Percentiles rank a stretch among this genome's conserved stretches.
Conservation (phyloP, 768 basidiomycete species). For the Boletus sp. region DNA sequence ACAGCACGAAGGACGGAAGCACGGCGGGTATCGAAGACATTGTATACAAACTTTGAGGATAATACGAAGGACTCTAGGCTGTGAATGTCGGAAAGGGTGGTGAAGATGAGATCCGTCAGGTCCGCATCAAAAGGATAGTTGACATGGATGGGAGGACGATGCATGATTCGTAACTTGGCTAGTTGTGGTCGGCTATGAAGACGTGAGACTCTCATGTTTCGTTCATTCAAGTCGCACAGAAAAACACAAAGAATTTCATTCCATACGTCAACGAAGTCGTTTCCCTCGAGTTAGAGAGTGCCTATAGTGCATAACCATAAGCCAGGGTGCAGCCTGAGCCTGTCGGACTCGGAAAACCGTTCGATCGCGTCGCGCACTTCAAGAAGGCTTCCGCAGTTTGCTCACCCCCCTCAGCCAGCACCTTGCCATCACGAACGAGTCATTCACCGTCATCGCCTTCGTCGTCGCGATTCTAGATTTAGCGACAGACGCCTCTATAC, state of each 20-base stretch:
- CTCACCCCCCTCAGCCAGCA: too few species aligned
- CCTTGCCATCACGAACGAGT: too few species aligned
- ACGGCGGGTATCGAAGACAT: conserved; percentile 11
- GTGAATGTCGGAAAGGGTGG: conserved; percentile 8
- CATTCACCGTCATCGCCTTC: too few species aligned
- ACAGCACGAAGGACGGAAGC: conserved; percentile 13
- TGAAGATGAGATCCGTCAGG: conserved; percentile 13
- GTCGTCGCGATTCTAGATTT: too few species aligned
- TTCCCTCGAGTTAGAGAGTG: background rate
- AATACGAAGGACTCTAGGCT: conserved; percentile 12
- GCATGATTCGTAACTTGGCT: background rate
- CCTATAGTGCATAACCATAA: too few species aligned
- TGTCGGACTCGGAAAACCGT: too few species aligned
- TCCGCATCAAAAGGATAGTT: conserved; percentile 12
- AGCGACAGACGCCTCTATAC: too few species aligned
- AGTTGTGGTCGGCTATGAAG: background rate
- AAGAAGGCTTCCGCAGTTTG: too few species aligned
- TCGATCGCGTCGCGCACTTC: too few species aligned
- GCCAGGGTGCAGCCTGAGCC: too few species aligned
- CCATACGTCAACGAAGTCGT: background rate
- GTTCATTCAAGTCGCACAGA: background rate
- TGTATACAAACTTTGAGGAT: conserved; percentile 18
- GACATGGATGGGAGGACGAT: background rate
- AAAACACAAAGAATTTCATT: background rate
- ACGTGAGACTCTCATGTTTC: background rate